phyloP scores from a whole-genome alignment of 176 grass and related monocot genomes.

The Saccharum officinarum region DNA sequence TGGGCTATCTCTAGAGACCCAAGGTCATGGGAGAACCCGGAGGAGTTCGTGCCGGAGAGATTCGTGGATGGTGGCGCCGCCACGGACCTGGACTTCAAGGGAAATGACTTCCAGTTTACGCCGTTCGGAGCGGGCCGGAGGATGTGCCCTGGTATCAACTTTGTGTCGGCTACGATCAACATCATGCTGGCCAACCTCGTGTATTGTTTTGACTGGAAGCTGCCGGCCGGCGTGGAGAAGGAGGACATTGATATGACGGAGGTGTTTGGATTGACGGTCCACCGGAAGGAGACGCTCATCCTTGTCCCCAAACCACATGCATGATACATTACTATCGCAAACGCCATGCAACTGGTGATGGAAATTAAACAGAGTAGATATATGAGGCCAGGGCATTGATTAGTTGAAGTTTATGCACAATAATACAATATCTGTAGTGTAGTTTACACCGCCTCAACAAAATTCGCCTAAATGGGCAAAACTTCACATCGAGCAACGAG shows the following conservation, averaged over 20 bases:
- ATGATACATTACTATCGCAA: neutral
- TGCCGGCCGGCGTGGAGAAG: neutral
- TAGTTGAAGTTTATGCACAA: no score
- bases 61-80: neutral
- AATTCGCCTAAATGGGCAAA: no score
- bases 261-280: slow-evolving; percentile 6
- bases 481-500: no score
- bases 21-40: neutral
- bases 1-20: neutral
- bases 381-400: no score
- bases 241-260: slow-evolving; percentile 1
- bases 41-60: neutral
- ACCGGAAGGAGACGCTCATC: slow-evolving; percentile 1
- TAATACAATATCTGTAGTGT: no score
- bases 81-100: neutral
- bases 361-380: no score
- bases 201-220: neutral
- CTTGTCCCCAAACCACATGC: neutral
- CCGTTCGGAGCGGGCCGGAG: neutral
- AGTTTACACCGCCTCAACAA: no score
- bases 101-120: neutral
- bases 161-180: neutral
- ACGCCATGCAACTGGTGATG: no score
- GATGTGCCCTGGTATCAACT: neutral
- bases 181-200: neutral